Percentiles rank a stretch among this genome's conserved stretches.
phyloP scores from a whole-genome alignment of 176 grass and related monocot genomes.

The Lolium multiflorum region DNA sequence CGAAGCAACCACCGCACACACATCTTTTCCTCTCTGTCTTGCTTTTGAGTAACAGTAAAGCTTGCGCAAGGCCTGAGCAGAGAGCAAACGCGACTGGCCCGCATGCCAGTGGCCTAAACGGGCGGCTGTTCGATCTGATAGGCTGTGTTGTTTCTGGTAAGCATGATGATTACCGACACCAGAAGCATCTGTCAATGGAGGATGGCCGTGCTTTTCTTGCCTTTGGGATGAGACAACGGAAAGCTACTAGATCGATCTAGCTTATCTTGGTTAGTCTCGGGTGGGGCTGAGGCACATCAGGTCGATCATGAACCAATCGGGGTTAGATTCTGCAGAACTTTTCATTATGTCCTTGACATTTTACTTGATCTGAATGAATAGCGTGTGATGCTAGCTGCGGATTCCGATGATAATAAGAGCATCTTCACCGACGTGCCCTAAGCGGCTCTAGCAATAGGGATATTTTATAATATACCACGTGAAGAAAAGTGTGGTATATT shows the following conservation, averaged over 20 bases:
- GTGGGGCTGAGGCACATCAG: background rate
- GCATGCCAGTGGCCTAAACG: background rate
- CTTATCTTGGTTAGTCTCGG: constrained; percentile 1
- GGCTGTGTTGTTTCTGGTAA: constrained; percentile 34
- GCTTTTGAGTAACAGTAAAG: constrained; percentile 62
- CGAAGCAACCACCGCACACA: constrained; percentile 45
- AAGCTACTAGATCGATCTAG: constrained; percentile 19
- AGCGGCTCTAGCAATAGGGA: too few relatives aligned
- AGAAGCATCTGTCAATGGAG: constrained; percentile 41
- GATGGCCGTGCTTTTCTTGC: constrained; percentile 51
- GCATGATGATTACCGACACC: constrained; percentile 40
- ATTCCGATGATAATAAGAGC: too few relatives aligned
- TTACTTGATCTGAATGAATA: background rate
- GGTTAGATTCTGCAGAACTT: constrained; percentile 27
- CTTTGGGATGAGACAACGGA: constrained; percentile 50
- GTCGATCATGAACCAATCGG: background rate
- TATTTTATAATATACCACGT: too few relatives aligned
- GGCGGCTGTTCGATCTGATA: background rate
- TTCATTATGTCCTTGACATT: background rate
- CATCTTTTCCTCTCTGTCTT: background rate
- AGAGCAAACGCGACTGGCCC: background rate
- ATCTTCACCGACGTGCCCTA: too few relatives aligned
- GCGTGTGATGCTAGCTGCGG: too few relatives aligned
- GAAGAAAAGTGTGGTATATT: too few relatives aligned
- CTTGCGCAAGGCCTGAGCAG: constrained; percentile 30